Percentiles rank a stretch among this genome's conserved stretches.
These are phyloP conservation scores for Leptodermis oblonga DNA, from an alignment of 257 asterid species.

Conservation along the genomic window DNA sequence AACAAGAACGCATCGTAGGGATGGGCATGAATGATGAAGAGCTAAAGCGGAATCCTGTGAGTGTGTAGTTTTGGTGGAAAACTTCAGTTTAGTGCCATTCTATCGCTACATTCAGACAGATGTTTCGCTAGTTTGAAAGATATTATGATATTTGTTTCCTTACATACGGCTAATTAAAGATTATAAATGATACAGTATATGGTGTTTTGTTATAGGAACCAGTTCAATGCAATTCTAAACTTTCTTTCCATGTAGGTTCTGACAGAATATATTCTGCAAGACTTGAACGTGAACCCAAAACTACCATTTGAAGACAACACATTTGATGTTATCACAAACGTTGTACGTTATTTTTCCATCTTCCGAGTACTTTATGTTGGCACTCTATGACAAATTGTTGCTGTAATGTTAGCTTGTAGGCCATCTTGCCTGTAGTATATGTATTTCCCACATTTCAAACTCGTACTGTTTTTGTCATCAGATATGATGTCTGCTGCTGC, in stretches of 20 bases:
- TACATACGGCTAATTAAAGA: neutral
- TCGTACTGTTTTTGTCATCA: neutral
- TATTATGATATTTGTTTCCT: neutral
- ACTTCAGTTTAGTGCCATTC: neutral
- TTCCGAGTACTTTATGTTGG: neutral
- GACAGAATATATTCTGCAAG: conserved; percentile 89
- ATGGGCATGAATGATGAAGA: conserved; percentile 96
- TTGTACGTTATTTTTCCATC: conserved; percentile 41
- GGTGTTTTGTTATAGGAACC: conserved; percentile 14
- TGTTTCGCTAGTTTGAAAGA: neutral
- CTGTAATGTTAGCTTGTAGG: neutral
- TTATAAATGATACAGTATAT: neutral
- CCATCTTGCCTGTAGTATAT: neutral
- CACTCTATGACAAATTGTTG: neutral
- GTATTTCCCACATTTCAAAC: neutral
- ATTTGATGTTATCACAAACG: conserved; percentile 82
- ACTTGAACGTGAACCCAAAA: conserved; percentile 71
- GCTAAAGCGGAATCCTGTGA: conserved; percentile 80
- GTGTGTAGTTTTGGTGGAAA: conserved; percentile 15
- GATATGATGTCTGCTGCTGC: neutral
- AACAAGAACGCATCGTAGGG: conserved; percentile 70
- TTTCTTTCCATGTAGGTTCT: conserved; percentile 54
- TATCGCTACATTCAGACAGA: neutral
- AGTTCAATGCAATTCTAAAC: conserved; percentile 9
- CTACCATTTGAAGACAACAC: conserved; percentile 77